phyloP scores from a whole-genome alignment of 1,284 basidiomycete species.

The Ganoderma lingzhi region DNA sequence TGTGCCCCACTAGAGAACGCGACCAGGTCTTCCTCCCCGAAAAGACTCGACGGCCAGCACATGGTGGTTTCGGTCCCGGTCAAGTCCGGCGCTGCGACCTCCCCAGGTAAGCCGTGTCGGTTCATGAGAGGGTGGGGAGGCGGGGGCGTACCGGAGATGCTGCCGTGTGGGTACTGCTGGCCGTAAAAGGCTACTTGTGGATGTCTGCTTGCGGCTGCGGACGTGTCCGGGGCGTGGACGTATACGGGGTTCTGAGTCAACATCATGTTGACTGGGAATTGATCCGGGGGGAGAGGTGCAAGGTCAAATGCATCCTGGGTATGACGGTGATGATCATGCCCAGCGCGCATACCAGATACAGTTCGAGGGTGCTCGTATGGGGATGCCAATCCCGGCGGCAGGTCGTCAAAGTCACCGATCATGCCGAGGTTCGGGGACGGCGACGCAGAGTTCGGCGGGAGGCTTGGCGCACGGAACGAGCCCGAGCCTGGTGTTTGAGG shows the following conservation, averaged over 20 bases:
- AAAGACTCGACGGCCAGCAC: not conserved
- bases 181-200: constrained; percentile 6
- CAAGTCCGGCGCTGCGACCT: constrained; percentile 2
- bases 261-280: not conserved
- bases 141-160: constrained; percentile 6
- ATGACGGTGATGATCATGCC: not conserved
- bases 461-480: constrained; percentile 1
- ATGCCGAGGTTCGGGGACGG: constrained; percentile 5
- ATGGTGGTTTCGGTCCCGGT: not conserved
- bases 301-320: not conserved
- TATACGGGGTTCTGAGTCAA: constrained; percentile 6
- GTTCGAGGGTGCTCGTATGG: not conserved
- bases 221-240: not conserved
- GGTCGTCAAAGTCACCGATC: constrained; percentile 10
- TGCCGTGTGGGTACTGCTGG: not conserved
- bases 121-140: not conserved
- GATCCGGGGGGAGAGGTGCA: constrained; percentile 3
- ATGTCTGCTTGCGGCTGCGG: not conserved
- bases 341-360: not conserved
- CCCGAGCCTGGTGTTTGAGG: not conserved
- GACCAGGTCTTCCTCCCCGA: not conserved
- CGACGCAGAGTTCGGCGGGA: constrained; percentile 3
- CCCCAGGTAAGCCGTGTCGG: not conserved
- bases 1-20: not conserved
- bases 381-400: not conserved